Percentiles rank a stretch among this genome's conserved stretches.
Conservation (phyloP, 257 asterid species). For the Dorcoceras hygrometricum region DNA sequence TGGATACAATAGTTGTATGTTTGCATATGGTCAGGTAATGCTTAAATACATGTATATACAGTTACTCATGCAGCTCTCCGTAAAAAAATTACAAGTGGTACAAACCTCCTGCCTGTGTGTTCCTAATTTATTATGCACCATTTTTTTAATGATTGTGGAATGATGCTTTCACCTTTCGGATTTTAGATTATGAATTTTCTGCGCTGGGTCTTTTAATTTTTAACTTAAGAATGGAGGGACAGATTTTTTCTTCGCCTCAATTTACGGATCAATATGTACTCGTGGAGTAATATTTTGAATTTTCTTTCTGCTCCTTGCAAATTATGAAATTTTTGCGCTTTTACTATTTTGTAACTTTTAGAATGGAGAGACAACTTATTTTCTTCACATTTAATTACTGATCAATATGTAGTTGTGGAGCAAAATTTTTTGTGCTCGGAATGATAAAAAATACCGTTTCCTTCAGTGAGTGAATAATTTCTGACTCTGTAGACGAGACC, state of each 20-base stretch:
- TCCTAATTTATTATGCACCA: not conserved
- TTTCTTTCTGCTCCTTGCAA: too few relatives aligned
- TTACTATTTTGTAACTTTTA: too few relatives aligned
- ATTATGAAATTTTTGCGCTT: too few relatives aligned
- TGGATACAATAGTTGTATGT: constrained; percentile 97
- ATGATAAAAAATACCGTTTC: not conserved
- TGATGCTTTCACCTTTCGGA: not conserved
- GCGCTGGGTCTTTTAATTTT: constrained; percentile 1
- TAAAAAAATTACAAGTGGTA: not conserved
- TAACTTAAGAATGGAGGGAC: not conserved
- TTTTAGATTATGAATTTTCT: not conserved
- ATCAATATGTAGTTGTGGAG: too few relatives aligned
- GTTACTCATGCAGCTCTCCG: not conserved
- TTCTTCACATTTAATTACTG: too few relatives aligned
- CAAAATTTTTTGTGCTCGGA: not conserved
- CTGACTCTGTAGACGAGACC: not conserved
- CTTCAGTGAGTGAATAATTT: not conserved
- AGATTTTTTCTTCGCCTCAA: not conserved
- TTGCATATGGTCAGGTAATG: constrained; percentile 97
- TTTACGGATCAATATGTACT: not conserved
- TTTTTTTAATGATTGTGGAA: not conserved
- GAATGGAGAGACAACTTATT: too few relatives aligned
- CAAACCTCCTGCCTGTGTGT: not conserved
- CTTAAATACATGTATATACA: not conserved
- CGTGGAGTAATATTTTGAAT: too few relatives aligned